Evolutionary conservation across 176 grass and related monocot species (phyloP).

Genomic region (Poa annua): DNA sequence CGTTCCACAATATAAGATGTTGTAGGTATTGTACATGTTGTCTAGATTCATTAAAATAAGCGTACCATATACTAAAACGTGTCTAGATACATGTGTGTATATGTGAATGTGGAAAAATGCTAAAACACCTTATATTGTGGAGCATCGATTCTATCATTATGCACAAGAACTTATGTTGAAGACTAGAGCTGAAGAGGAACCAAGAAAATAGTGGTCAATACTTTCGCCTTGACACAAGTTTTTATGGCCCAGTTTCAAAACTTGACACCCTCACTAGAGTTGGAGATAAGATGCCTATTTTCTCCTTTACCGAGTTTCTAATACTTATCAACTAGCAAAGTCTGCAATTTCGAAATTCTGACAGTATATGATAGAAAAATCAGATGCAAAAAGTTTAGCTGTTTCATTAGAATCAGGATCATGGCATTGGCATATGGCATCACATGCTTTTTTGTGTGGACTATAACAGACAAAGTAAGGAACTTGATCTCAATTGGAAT

Average conservation of each 20-base stretch:
- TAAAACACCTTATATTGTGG: too few species aligned
- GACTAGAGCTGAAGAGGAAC: neutral
- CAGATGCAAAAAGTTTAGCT: slow-evolving; percentile 47
- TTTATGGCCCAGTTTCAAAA: slow-evolving; percentile 6
- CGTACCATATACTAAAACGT: too few species aligned
- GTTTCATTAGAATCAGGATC: slow-evolving; percentile 48
- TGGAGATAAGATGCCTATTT: neutral
- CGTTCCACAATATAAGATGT: too few species aligned
- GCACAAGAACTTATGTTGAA: slow-evolving; percentile 3
- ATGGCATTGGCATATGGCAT: slow-evolving; percentile 20
- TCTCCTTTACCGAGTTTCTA: slow-evolving; percentile 4
- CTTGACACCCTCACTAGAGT: neutral
- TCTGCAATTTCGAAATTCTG: slow-evolving; percentile 48
- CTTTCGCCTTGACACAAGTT: neutral
- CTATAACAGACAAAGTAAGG: slow-evolving; percentile 35
- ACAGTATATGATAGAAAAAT: slow-evolving; percentile 54
- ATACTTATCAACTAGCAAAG: slow-evolving; percentile 37
- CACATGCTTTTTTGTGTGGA: neutral
- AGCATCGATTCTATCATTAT: neutral
- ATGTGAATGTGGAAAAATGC: too few species aligned
- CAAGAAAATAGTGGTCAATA: neutral
- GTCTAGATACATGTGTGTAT: too few species aligned
- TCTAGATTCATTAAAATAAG: too few species aligned
- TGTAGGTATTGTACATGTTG: too few species aligned
- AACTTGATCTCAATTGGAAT: slow-evolving; percentile 8